These are phyloP conservation scores for Akanthomyces lecanii DNA, from an alignment of 2,329 filamentous ascomycete genomes.

Conservation along the genomic window DNA sequence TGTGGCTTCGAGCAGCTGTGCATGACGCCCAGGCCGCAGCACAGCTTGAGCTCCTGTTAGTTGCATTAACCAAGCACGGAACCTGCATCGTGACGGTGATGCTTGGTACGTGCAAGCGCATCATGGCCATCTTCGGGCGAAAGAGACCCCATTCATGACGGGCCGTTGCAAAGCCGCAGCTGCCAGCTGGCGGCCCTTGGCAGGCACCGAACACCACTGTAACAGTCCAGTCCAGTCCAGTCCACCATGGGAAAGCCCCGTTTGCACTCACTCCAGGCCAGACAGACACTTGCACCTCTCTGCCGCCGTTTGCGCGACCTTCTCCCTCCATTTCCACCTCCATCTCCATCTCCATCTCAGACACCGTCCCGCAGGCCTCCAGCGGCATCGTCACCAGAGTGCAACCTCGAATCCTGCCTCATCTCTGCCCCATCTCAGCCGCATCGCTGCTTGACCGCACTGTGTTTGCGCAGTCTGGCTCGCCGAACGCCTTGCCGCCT, in stretches of 20 bases:
- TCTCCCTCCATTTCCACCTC: background rate
- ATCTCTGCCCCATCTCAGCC: background rate
- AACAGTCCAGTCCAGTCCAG: no score
- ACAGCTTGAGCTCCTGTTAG: background rate
- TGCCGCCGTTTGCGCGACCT: background rate
- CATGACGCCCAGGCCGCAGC: background rate
- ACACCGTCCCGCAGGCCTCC: background rate
- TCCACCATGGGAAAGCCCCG: background rate
- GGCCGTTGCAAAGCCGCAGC: background rate
- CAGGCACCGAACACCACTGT: background rate
- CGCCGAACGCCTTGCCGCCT: constrained; percentile 3
- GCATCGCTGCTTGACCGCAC: background rate
- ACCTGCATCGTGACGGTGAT: background rate
- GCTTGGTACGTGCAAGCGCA: background rate
- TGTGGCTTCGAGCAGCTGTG: background rate
- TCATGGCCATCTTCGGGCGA: background rate
- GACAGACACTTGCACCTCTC: background rate
- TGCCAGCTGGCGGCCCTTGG: background rate
- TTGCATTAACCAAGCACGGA: background rate
- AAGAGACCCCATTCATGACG: background rate
- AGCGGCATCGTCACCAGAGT: background rate
- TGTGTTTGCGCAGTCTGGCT: background rate
- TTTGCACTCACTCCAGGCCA: background rate
- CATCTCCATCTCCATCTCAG: no score
- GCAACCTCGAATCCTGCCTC: background rate